Conservation (phyloP, 78 protist genomes). For the Tieghemostelium lacteum region DNA sequence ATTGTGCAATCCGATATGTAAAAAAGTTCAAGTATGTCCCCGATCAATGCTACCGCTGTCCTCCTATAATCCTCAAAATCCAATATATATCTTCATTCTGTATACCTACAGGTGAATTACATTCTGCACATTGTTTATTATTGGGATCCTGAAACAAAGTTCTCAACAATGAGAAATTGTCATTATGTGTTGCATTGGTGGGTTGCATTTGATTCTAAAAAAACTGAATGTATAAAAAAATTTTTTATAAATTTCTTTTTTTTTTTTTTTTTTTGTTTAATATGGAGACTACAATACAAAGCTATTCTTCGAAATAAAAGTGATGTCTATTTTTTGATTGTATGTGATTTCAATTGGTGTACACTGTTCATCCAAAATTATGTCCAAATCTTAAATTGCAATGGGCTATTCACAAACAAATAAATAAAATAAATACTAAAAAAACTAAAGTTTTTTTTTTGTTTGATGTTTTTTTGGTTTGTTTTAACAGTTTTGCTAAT, state of each 20-base stretch:
- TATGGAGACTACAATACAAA: background rate
- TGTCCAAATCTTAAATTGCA: too few relatives aligned
- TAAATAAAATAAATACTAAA: too few relatives aligned
- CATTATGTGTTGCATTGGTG: background rate
- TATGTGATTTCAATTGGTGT: too few relatives aligned
- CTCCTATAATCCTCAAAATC: background rate
- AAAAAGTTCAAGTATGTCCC: too few relatives aligned
- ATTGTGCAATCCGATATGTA: too few relatives aligned
- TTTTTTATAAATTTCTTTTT: background rate
- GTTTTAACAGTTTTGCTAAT: too few relatives aligned
- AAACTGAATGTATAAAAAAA: background rate
- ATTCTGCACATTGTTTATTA: slow-evolving; percentile 58
- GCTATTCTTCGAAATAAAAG: background rate
- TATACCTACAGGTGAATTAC: slow-evolving; percentile 49
- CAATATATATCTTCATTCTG: background rate
- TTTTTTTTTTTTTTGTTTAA: background rate
- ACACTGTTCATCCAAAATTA: too few relatives aligned
- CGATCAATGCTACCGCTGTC: background rate
- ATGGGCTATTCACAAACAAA: too few relatives aligned
- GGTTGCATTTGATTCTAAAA: slow-evolving; percentile 28
- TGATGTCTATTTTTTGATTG: background rate
- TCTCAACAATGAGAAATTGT: slow-evolving; percentile 15
- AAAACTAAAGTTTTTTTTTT: too few relatives aligned
- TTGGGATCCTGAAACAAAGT: slow-evolving; percentile 45
- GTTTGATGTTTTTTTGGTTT: too few relatives aligned